Percentiles rank a stretch among this genome's conserved stretches.
These are phyloP conservation scores for Ocimum tenuiflorum DNA, from an alignment of 257 asterid genomes.

Conservation along the genomic window DNA sequence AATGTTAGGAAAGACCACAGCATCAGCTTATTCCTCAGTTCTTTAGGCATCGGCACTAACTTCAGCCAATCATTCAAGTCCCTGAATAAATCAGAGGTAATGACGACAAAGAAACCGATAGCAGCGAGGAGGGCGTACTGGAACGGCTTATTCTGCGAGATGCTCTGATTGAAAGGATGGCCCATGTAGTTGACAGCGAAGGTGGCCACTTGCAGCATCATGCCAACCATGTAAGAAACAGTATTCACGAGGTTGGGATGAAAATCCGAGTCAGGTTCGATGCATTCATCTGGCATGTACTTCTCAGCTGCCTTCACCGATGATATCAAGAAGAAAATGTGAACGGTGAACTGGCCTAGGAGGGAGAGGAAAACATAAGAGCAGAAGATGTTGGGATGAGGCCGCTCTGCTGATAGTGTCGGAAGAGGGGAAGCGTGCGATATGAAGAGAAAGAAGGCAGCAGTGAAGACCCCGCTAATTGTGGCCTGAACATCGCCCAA, in stretches of 20 bases:
- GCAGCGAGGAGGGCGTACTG: constrained; percentile 62
- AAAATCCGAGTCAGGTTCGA: constrained; percentile 84
- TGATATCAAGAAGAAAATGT: constrained; percentile 65
- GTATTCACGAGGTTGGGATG: constrained; percentile 96
- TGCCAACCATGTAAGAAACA: constrained; percentile 90
- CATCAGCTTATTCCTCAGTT: constrained; percentile 73
- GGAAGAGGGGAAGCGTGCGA: constrained; percentile 94
- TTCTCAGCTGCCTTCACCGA: constrained; percentile 87
- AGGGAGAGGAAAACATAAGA: constrained; percentile 87
- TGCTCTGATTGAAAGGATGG: constrained; percentile 95
- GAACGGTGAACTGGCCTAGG: constrained; percentile 79
- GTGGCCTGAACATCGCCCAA: constrained; percentile 95
- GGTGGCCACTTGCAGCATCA: constrained; percentile 98
- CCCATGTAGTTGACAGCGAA: constrained; percentile 99
- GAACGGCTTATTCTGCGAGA: constrained; percentile 73
- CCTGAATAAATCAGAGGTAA: constrained; percentile 76
- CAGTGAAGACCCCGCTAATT: constrained; percentile 92
- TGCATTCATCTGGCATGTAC: constrained; percentile 95
- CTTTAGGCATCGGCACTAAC: constrained; percentile 73
- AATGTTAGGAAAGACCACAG: constrained; percentile 67
- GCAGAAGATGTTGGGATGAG: constrained; percentile 93
- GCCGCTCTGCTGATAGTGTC: constrained; percentile 80
- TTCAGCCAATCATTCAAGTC: constrained; percentile 77
- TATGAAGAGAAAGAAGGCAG: constrained; percentile 88
- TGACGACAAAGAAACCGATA: constrained; percentile 67